Base-by-base conservation (phyloP, 306 rosid genomes). In the Cicer cuneatum region DNA sequence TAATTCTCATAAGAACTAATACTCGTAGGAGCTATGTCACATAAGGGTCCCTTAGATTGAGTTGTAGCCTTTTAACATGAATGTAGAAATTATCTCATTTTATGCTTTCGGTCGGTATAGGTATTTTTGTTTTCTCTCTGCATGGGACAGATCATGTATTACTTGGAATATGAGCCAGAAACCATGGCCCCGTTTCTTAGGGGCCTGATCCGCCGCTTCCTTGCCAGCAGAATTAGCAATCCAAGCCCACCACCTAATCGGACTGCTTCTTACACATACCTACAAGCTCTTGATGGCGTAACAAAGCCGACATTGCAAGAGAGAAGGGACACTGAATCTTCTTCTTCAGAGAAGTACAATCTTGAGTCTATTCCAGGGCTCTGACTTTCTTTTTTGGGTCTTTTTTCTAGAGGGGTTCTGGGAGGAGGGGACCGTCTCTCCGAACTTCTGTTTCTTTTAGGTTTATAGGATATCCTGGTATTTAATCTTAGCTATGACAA, bases 61-160 rank as follows among this genome's bases (percentile, higher is more conserved):
- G n/a, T 2, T 49, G 16, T 66, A 59, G 48, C 42, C 65, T 60
- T 49, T 43, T 61, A 13, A 45, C 40, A 56, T 10, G 42, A 53
- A 64, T 24, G 40, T 76, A 8, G 68, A 57, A 16, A 46, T 58
- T 42, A 14, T 62, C 71, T 69, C 38, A 68, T 73, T 69, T 73
- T 73, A 64, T 78, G 57, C 57, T 66, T 77, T 69, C 43, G 33
- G 78, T 69, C 49, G 46, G 54, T 68, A 63, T 89, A 89, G 97
- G 97, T 89, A 67, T 82, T 91, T 82, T 71, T 93, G 86, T 93
- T 93, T 81, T 87, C 87, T 53, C 45, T 87, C 69, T 91, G 94
- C 73, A 93, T 93, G 98, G 98, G 98, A 80, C 97, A 97, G 62
- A 91, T 93, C 73, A 93, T 93, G 97, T 93, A 91, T 78, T 93